These are phyloP conservation scores for Xylaria palmicola DNA, from an alignment of 495 filamentous ascomycete species.

Conservation along the genomic window DNA sequence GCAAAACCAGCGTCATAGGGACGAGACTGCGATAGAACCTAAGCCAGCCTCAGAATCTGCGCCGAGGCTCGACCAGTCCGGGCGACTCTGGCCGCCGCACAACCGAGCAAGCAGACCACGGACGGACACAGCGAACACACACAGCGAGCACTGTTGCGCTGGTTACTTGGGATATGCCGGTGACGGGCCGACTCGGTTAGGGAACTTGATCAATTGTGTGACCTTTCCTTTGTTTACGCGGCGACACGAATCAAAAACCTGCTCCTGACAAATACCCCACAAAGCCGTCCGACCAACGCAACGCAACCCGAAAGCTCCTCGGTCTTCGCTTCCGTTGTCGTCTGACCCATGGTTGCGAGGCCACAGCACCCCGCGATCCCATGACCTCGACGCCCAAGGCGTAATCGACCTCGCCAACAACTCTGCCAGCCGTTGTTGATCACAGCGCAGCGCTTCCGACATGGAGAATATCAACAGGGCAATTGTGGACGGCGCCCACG, in stretches of 20 bases:
- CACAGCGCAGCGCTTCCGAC: slow-evolving; percentile 12
- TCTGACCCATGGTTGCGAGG: neutral
- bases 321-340: neutral
- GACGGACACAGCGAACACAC: too few relatives aligned
- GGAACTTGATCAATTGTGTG: neutral
- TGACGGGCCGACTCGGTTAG: neutral
- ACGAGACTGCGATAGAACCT: neutral
- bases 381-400: neutral
- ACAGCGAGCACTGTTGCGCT: too few relatives aligned
- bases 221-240: neutral
- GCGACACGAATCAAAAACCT: neutral
- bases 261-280: neutral
- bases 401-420: neutral
- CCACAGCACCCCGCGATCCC: neutral
- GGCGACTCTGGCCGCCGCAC: neutral
- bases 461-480: slow-evolving; percentile 32
- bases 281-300: neutral
- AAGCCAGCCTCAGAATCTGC: neutral
- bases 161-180: neutral
- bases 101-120: neutral
- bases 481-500: slow-evolving; percentile 29
- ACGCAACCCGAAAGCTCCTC: neutral
- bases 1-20: slow-evolving; percentile 8
- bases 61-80: neutral
- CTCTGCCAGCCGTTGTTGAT: neutral